Base-by-base conservation (phyloP, 2,329 filamentous ascomycete genomes). In the Colletotrichum sp. region DNA sequence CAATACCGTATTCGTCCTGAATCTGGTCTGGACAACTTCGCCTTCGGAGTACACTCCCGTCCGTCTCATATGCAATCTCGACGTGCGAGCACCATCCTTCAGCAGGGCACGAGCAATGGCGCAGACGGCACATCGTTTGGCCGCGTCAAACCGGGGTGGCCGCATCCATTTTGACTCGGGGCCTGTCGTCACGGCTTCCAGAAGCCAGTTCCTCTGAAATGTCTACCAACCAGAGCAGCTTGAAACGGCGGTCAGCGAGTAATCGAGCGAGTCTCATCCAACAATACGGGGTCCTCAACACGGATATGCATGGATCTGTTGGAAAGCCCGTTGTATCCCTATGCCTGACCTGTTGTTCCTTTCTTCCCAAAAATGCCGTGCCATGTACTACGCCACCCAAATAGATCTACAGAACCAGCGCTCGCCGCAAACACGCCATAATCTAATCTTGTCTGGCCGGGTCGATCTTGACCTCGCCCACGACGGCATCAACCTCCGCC, bases 401-500 rank as follows among this genome's bases (percentile, higher is more conserved):
- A 49, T 30, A 24, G 39, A 59, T 16, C 60, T 32, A 63, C 26
- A 68, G 69, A 57, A 49, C 26, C 18, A 32, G 49, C 34, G 57
- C 68, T 62, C 55, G 57, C 68, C 34, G 57, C 26, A 49, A 69
- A 39, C 64, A 69, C 55, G 70, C 59, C 70, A 76, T 62, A 55
- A 36, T 71, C 62, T 69, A 78, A 68, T 78, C 77, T 65, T 78
- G 77, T 66, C 77, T 77, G 24, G 77, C 77, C 28, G 77, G 77
- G 72, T 78, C 77, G n/a, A 78, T 49, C 44, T 77, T 69, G 57
- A 78, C 32, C 52, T 75, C 69, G 28, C 77, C 77, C 21, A 78
- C 69, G 62, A 90, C 84, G 65, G 81, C 84, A 79, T 90, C 88
- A 78, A 91, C 90, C 82, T 89, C 87, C 10, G 81, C 86, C 83